Conservation (phyloP, 805 yeast species). For the Candida saitoana region DNA sequence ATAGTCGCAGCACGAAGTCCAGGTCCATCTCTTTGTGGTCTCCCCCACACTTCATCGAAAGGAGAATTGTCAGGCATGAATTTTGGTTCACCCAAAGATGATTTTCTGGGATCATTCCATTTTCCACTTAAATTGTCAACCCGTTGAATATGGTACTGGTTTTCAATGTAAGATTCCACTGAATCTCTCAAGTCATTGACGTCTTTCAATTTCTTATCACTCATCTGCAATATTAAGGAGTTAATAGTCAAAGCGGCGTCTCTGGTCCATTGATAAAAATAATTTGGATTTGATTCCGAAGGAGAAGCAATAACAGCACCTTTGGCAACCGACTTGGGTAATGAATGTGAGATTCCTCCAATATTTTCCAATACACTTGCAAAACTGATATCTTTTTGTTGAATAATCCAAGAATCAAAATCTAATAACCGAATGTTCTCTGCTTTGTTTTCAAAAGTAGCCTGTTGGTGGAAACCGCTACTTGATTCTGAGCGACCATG, state of each 20-base stretch:
- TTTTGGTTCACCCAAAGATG: constrained; percentile 88
- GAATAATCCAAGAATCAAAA: constrained; percentile 47
- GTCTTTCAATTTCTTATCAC: background rate
- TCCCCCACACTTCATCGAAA: constrained; percentile 74
- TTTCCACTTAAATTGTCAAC: constrained; percentile 65
- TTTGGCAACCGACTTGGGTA: constrained; percentile 32
- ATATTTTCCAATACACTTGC: constrained; percentile 49
- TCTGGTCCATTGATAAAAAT: constrained; percentile 86
- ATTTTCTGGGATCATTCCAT: constrained; percentile 35
- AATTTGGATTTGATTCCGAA: constrained; percentile 65
- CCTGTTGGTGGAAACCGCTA: background rate
- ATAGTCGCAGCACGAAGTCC: constrained; percentile 72
- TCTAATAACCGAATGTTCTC: constrained; percentile 13
- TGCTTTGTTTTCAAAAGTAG: background rate
- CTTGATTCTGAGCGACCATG: background rate
- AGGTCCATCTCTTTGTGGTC: constrained; percentile 96
- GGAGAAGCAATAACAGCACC: constrained; percentile 90
- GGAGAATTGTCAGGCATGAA: constrained; percentile 63
- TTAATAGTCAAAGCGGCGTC: constrained; percentile 81
- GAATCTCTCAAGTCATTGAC: constrained; percentile 9
- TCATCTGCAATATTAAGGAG: constrained; percentile 47
- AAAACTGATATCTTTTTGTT: constrained; percentile 42
- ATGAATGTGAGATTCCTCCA: constrained; percentile 44
- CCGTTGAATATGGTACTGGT: constrained; percentile 59
- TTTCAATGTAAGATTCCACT: constrained; percentile 61